A percentile compares a stretch with the other conserved stretches of the same genome.
Conservation (phyloP, 2,329 filamentous ascomycete genomes). For the Alternaria atra region DNA sequence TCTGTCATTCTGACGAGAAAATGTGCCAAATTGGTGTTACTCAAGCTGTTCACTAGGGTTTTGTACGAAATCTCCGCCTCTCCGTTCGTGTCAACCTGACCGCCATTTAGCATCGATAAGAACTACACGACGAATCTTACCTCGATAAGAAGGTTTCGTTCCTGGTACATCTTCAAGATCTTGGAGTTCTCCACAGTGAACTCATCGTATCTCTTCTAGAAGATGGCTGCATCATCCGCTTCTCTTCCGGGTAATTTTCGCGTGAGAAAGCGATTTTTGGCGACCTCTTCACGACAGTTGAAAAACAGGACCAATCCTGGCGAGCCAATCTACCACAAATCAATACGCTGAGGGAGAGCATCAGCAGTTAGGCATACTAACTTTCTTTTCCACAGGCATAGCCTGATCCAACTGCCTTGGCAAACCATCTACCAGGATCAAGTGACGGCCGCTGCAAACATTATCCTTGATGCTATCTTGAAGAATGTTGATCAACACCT, state of each 20-base stretch:
- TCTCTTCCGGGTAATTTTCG: constrained; percentile 14
- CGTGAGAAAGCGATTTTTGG: constrained; percentile 11
- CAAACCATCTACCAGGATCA: constrained; percentile 12
- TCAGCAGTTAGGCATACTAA: not conserved
- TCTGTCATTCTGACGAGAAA: not conserved
- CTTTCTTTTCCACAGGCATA: constrained; percentile 5
- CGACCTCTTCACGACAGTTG: constrained; percentile 7
- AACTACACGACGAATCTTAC: not conserved
- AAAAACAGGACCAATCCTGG: constrained; percentile 12
- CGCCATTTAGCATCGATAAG: not conserved
- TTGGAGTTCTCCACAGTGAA: not conserved
- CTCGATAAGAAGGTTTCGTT: constrained; percentile 4
- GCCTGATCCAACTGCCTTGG: constrained; percentile 12
- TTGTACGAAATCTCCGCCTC: constrained; percentile 10
- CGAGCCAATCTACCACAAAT: not conserved
- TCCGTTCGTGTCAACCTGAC: constrained; percentile 9
- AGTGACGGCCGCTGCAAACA: not conserved
- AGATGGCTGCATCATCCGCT: constrained; percentile 6
- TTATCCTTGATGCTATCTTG: not conserved
- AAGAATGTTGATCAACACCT: not conserved
- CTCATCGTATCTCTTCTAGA: not conserved
- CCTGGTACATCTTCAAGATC: constrained; percentile 2
- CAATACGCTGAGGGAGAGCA: not conserved
- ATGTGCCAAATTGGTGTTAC: not conserved
- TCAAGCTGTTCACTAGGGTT: not conserved